phyloP scores from a whole-genome alignment of 1,284 basidiomycete genomes.

The Papiliotrema fonsecae region DNA sequence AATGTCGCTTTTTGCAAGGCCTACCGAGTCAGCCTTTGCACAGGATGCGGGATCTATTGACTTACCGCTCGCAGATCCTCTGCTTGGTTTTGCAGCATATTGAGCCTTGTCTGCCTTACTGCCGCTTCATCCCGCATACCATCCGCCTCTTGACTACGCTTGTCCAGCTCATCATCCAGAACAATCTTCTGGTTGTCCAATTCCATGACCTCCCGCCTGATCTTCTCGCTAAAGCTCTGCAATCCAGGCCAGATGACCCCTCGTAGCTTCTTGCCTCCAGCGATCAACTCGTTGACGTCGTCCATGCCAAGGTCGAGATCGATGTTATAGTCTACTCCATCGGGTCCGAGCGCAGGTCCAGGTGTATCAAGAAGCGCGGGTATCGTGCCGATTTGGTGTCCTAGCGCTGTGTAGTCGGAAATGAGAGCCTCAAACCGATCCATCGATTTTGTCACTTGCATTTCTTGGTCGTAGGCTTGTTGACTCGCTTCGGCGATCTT shows the following conservation, averaged over 20 bases:
- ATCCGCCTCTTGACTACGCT: constrained; percentile 50
- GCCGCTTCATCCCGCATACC: constrained; percentile 60
- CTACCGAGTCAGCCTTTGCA: constrained; percentile 15
- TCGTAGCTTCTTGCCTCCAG: constrained; percentile 60
- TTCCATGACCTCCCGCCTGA: constrained; percentile 60
- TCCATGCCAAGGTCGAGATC: constrained; percentile 68
- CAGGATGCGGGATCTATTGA: constrained; percentile 10
- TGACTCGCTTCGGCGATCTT: constrained; percentile 69
- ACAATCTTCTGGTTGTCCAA: constrained; percentile 68
- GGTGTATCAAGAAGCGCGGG: constrained; percentile 28
- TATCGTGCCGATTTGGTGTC: constrained; percentile 67
- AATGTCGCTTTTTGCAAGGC: constrained; percentile 29
- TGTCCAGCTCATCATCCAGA: constrained; percentile 72
- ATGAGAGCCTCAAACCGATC: constrained; percentile 72
- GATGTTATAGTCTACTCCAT: constrained; percentile 64
- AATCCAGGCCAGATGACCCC: constrained; percentile 67
- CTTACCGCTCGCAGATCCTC: constrained; percentile 69
- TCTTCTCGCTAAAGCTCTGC: constrained; percentile 62
- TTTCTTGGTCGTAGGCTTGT: constrained; percentile 66
- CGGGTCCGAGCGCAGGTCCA: constrained; percentile 46
- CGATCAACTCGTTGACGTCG: constrained; percentile 60
- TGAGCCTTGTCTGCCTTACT: constrained; percentile 56
- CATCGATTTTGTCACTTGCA: constrained; percentile 68
- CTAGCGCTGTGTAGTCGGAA: constrained; percentile 65
- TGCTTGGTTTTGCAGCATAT: constrained; percentile 57